Evolutionary conservation across 2,329 filamentous ascomycete genomes (phyloP), one percentile per base, ranked within the genome.

Genomic region (Fusarium fujikuroi): DNA sequence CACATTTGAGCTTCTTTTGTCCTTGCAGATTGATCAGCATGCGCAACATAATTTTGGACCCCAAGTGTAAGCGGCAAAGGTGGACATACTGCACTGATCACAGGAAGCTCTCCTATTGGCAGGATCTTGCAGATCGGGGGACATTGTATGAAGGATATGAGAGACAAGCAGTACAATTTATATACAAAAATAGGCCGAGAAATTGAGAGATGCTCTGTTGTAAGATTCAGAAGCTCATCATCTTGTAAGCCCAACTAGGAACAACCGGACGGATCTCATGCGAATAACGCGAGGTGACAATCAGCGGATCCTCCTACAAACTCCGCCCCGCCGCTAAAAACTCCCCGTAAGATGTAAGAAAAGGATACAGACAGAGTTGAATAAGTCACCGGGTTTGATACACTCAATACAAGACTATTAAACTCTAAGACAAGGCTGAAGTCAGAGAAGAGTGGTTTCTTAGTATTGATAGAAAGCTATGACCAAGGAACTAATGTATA

Each of bases 1-100:
- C 76, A 34, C 76, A 78, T 69, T 76, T 78, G 30, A 78, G 53
- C 58, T 78, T 78, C 72, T 75, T 78, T 49, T 78, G 76, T 40
- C 76, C 76, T 78, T 46, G n/a, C 15, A 34, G 34, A 44, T 66
- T 43, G 67, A 60, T 70, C 47, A 69, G 68, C 43, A 40, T 28
- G 56, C 23, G 50, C 6, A 25, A 50, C n/a, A 50, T 50, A 23
- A 23, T n/a, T 25, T 30, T 12, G 18, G 58, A 46, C 57, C 30
- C 28, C 40, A 60, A 57, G 60, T 64, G 54, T 65, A 60, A 68
- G 58, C 62, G 28, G 30, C 9, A 46, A 42, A 28, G n/a, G 5
- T 60, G n/a, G 36, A 52, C 54, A 44, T 61, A 77, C 76, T 75
- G 36, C 76, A 78, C 47, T 78, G 76, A 44, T 78, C 76, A 64